These are phyloP conservation scores for Parastagonospora nodorum DNA, from an alignment of 2,329 filamentous ascomycete genomes.

Conservation along the genomic window DNA sequence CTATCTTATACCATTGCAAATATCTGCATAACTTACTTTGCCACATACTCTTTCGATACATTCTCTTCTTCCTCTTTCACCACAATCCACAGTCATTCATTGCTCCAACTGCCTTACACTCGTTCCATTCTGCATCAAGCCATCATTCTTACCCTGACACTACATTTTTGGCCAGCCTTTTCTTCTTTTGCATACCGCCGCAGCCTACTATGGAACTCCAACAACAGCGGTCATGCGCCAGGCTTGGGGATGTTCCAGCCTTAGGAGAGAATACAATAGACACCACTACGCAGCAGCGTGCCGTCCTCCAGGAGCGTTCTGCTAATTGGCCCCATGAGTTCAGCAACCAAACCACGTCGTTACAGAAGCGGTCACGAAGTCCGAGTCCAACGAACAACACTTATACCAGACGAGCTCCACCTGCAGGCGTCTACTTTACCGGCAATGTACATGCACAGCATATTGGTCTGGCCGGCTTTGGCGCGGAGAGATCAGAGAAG, in stretches of 20 bases:
- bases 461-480: constrained; percentile 22
- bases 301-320: constrained; percentile 50
- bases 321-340: constrained; percentile 47
- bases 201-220: constrained; percentile 39
- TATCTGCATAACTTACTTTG: constrained; percentile 26
- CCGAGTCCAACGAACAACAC: constrained; percentile 33
- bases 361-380: constrained; percentile 39
- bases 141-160: constrained; percentile 46
- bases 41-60: constrained; percentile 37
- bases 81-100: constrained; percentile 52
- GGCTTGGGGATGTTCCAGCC: constrained; percentile 51
- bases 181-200: constrained; percentile 20
- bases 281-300: constrained; percentile 18
- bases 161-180: constrained; percentile 31
- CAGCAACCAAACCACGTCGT: constrained; percentile 15
- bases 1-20: constrained; percentile 40
- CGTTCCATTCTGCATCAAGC: constrained; percentile 41
- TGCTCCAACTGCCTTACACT: constrained; percentile 51
- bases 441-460: constrained; percentile 31
- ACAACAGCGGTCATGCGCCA: constrained; percentile 44
- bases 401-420: constrained; percentile 21
- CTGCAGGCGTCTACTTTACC: constrained; percentile 30
- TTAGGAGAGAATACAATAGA: constrained; percentile 32
- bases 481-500: constrained; percentile 32
- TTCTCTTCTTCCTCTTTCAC: constrained; percentile 35